Evolutionary conservation across 495 filamentous ascomycete species (phyloP), one percentile per base, ranked within the genome.

Genomic region (Penicillium ucsense): DNA sequence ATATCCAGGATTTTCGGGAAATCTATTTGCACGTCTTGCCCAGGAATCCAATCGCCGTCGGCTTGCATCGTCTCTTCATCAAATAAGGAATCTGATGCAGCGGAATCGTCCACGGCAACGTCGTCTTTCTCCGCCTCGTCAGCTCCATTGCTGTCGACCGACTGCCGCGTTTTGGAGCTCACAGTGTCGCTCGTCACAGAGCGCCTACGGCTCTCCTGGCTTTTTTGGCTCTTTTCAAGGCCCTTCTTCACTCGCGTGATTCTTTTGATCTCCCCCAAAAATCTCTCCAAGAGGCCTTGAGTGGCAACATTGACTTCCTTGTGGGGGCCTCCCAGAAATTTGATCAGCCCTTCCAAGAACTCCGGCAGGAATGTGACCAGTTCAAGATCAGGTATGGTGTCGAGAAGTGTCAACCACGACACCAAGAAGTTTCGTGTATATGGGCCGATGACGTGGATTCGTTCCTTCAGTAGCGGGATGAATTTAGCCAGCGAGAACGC

Each of bases 381-480:
- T 65, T 99, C 94, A 38, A 99, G 71, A 57, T 99, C 94, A 0
- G 94, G 94, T 42, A 99, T 96, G 6, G 91, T 95, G 64, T 99
- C 94, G 28, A 99, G 72, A 7, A 99, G 65, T 38, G 83, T 94
- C 47, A 99, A 85, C 94, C 94, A 99, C 6, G 86, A 88, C 29
- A 99, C 94, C 31, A 99, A 69, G 59, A 99, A 99, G 10, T 84
- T 92, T 40, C 94, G 77, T 41, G 91, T 97, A 60, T 94, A 97
- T 4, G 94, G 88, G 52, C 94, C 94, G 43, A 94, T 77, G 35
- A 94, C 91, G 66, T 85, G 82, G 49, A 99, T 96, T 35, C 94
- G 81, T 55, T 96, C 91, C 53, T 88, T 85, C 29, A 99, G 76
- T 10, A 99, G 73, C 11, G 94, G 94, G 43, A 99, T 91, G 65